Conservation (phyloP, 495 filamentous ascomycete genomes). For the Collariella sp. region DNA sequence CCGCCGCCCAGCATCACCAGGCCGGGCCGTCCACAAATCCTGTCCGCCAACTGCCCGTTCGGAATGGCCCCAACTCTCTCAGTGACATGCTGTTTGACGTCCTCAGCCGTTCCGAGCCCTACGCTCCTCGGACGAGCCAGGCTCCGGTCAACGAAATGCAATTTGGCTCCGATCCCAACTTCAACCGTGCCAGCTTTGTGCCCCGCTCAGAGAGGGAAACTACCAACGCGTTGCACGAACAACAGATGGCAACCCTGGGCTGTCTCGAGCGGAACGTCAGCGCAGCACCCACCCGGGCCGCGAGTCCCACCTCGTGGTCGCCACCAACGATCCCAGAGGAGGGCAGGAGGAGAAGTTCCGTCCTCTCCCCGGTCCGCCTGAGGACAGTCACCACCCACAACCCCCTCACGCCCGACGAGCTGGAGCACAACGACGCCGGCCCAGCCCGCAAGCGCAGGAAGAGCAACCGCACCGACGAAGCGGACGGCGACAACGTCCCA, state of each 20-base stretch:
- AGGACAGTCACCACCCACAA: neutral
- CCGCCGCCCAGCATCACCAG: neutral
- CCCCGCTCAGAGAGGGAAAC: conserved; percentile 46
- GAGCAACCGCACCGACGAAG: neutral
- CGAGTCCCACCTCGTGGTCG: conserved; percentile 42
- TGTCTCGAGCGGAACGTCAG: conserved; percentile 46
- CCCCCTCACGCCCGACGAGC: neutral
- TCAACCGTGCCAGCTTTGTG: conserved; percentile 48
- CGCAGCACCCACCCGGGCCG: conserved; percentile 48
- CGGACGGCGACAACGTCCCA: conserved; percentile 15
- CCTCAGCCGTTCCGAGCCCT: neutral
- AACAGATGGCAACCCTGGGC: conserved; percentile 45
- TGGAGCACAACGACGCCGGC: neutral
- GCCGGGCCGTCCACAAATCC: neutral
- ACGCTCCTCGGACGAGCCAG: conserved; percentile 10
- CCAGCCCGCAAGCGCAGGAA: conserved; percentile 8
- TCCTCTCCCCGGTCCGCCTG: neutral
- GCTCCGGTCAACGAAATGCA: conserved; percentile 36
- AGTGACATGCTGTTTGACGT: neutral
- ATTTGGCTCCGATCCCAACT: conserved; percentile 60
- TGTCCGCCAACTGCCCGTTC: neutral
- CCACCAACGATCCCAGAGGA: conserved; percentile 25
- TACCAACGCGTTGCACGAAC: conserved; percentile 45
- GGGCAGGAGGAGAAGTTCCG: neutral
- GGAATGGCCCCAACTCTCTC: neutral